phyloP scores from a whole-genome alignment of 495 filamentous ascomycete species.

The Penicillium waksmanii region DNA sequence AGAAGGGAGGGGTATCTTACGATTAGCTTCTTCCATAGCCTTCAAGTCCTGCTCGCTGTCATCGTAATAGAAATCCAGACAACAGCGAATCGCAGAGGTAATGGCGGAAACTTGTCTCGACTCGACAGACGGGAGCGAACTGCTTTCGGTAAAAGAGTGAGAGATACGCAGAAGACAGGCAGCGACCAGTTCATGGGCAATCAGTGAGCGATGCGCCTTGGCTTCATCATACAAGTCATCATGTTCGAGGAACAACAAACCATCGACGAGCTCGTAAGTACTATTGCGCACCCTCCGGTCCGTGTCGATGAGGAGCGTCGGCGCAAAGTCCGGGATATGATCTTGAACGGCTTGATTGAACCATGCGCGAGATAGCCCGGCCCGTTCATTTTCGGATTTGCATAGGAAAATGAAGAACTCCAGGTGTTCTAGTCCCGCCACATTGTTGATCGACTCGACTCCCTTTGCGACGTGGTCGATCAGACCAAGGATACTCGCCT shows the following conservation, averaged over 20 bases:
- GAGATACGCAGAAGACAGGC: slow-evolving; percentile 9
- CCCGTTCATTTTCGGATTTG: slow-evolving; percentile 42
- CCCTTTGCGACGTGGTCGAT: slow-evolving; percentile 57
- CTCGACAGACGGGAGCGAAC: slow-evolving; percentile 36
- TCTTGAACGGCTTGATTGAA: slow-evolving; percentile 53
- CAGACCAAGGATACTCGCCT: slow-evolving; percentile 43
- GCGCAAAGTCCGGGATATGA: slow-evolving; percentile 65
- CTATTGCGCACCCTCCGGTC: slow-evolving; percentile 57
- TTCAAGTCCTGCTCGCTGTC: slow-evolving; percentile 47
- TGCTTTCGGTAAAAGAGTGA: background rate
- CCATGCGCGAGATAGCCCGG: slow-evolving; percentile 34
- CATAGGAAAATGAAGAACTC: slow-evolving; percentile 58
- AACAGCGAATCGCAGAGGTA: slow-evolving; percentile 43
- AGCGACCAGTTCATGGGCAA: slow-evolving; percentile 41
- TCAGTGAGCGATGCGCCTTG: slow-evolving; percentile 22
- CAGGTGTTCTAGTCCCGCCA: slow-evolving; percentile 62
- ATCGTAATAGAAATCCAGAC: slow-evolving; percentile 44
- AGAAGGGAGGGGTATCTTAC: slow-evolving; percentile 31
- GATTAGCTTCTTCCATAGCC: slow-evolving; percentile 36
- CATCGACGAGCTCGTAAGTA: slow-evolving; percentile 59
- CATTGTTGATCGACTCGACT: slow-evolving; percentile 57
- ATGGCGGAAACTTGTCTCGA: slow-evolving; percentile 43
- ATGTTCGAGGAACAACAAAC: slow-evolving; percentile 54
- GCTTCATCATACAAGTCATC: slow-evolving; percentile 34
- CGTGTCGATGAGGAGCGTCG: slow-evolving; percentile 66